These are phyloP conservation scores for Exophiala bonariae DNA, from an alignment of 2,329 filamentous ascomycete genomes.

Conservation along the genomic window DNA sequence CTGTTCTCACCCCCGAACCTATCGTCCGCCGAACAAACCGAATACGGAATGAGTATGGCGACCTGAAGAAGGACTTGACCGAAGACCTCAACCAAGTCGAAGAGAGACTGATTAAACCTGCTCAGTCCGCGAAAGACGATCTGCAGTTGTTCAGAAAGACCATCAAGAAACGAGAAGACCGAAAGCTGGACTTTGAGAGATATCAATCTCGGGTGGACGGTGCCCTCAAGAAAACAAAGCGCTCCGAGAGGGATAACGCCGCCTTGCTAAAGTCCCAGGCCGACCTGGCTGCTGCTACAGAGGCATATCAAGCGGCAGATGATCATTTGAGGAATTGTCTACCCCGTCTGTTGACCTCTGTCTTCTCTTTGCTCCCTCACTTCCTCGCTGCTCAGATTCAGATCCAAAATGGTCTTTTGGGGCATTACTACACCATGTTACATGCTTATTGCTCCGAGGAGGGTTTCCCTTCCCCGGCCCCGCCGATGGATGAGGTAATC, in stretches of 20 bases:
- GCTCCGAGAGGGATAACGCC: slow-evolving; percentile 71
- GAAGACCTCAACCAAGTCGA: slow-evolving; percentile 73
- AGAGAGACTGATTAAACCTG: slow-evolving; percentile 66
- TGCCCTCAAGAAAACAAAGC: slow-evolving; percentile 67
- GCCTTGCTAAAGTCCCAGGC: slow-evolving; percentile 69
- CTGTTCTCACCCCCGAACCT: slow-evolving; percentile 60
- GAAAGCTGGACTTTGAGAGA: slow-evolving; percentile 79
- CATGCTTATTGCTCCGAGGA: slow-evolving; percentile 71
- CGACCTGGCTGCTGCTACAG: slow-evolving; percentile 65
- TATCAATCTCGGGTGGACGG: slow-evolving; percentile 70
- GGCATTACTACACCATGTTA: slow-evolving; percentile 74
- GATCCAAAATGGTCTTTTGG: slow-evolving; percentile 75
- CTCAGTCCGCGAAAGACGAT: slow-evolving; percentile 66
- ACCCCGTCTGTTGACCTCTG: slow-evolving; percentile 68
- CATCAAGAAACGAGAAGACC: slow-evolving; percentile 82
- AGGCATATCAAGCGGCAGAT: slow-evolving; percentile 74
- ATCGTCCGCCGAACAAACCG: slow-evolving; percentile 65
- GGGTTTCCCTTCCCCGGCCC: slow-evolving; percentile 69
- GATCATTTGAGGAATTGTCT: slow-evolving; percentile 70
- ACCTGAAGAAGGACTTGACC: slow-evolving; percentile 69
- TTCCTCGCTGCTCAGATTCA: slow-evolving; percentile 70
- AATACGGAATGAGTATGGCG: slow-evolving; percentile 67
- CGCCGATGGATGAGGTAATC: slow-evolving; percentile 71
- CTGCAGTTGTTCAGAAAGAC: slow-evolving; percentile 75
- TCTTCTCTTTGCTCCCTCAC: slow-evolving; percentile 72